Evolutionary conservation across 345 rosid species (phyloP).

Genomic region (Bruguiera sexangula): DNA sequence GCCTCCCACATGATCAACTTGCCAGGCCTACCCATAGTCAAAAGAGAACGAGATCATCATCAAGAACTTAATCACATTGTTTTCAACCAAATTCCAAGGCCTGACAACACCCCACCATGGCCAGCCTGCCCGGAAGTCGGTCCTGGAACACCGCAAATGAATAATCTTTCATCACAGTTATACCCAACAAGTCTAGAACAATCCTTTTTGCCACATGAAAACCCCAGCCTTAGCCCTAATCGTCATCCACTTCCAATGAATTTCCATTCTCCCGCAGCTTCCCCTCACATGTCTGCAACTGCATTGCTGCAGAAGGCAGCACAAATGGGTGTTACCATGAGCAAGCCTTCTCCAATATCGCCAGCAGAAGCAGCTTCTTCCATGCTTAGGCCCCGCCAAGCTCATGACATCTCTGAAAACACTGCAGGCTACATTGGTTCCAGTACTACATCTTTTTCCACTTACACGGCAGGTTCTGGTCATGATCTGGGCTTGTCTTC

Average conservation of each 20-base stretch:
- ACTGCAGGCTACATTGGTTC: slow-evolving; percentile 3
- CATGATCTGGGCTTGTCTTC: slow-evolving; percentile 22
- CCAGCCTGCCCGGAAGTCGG: slow-evolving; percentile 15
- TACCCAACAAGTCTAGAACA: slow-evolving; percentile 21
- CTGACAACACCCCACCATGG: slow-evolving; percentile 28
- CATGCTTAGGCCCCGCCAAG: slow-evolving; percentile 28
- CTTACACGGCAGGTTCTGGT: slow-evolving; percentile 24
- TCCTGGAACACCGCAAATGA: slow-evolving; percentile 6
- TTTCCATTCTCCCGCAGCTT: slow-evolving; percentile 7
- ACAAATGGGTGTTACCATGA: slow-evolving; percentile 41
- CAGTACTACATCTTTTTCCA: slow-evolving; percentile 11
- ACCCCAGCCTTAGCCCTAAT: slow-evolving; percentile 34
- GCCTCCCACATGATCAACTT: slow-evolving; percentile 21
- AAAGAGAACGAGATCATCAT: slow-evolving; percentile 37
- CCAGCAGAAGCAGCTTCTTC: neutral
- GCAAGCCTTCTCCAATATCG: slow-evolving; percentile 23
- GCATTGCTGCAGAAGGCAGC: slow-evolving; percentile 47
- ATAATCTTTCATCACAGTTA: slow-evolving; percentile 19
- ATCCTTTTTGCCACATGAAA: slow-evolving; percentile 17
- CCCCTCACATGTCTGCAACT: slow-evolving; percentile 46
- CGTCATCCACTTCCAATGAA: slow-evolving; percentile 19
- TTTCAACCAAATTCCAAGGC: slow-evolving; percentile 11
- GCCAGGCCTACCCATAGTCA: slow-evolving; percentile 26
- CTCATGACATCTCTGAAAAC: slow-evolving; percentile 20
- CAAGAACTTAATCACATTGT: slow-evolving; percentile 4